Base-by-base conservation (phyloP, 495 filamentous ascomycete genomes). In the Penicillium canariense region DNA sequence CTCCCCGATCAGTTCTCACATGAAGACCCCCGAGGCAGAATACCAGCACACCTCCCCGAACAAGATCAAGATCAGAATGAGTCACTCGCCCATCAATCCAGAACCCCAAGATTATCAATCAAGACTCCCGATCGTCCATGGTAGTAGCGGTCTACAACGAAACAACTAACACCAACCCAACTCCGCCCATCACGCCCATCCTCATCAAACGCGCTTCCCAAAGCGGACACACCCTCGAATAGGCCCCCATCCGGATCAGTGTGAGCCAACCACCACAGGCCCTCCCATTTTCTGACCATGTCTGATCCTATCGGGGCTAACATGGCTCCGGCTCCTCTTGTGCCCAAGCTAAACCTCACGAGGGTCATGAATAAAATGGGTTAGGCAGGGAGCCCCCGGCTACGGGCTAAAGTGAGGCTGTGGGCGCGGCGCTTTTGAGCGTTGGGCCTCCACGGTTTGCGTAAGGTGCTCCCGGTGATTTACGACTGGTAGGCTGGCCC, bases 341-440 rank as follows among this genome's bases (percentile, higher is more conserved):
- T 3, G 3, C 11, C n/a, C 20, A 42, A 42, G 38, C 38, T 12
- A 23, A 42, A 23, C 20, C 25, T 20, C 12, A 11, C 15, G 0
- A 38, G 14, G 34, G 45, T 17, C 3, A n/a, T 14, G 28, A 23
- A 23, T 17, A 20, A 12, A 23, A 14, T 8, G 10, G 22, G 35
- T 51, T 27, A 51, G 48, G 48, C 48, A 42, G 48, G 48, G 35
- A 31, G 4, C 18, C 38, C 20, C 38, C 0, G 20, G 12, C 10
- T 23, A 42, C 43, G 25, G 26, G 26, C 31, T 26, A 15, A 54
- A 54, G 52, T 54, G 52, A 54, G 52, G 52, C 52, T 54, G 31
- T 53, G 38, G 39, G 23, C 14, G 9, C 23, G 3, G 15, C 50
- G 50, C 35, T 52, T 52, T 38, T 44, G 50, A 44, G 27, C 40